These are phyloP conservation scores for Eucalyptus virginea DNA, from an alignment of 345 rosid species.

Conservation along the genomic window DNA sequence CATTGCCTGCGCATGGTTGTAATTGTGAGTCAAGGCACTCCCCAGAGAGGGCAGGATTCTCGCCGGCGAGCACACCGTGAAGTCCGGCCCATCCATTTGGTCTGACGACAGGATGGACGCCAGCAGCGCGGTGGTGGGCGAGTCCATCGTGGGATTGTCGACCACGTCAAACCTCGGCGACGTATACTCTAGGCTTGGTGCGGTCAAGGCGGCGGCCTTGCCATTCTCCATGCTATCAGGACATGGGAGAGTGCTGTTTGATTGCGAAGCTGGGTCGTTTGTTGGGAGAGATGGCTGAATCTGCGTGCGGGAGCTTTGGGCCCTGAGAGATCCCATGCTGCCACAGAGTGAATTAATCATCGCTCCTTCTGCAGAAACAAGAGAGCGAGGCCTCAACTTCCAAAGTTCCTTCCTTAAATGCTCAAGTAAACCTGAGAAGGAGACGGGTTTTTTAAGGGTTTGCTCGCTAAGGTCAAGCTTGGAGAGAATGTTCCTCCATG, in stretches of 20 bases:
- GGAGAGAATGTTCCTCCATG: neutral
- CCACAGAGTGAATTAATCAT: neutral
- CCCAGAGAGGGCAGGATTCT: neutral
- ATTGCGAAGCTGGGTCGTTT: neutral
- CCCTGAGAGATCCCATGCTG: neutral
- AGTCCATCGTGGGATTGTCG: neutral
- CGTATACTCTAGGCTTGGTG: neutral
- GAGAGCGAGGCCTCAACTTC: neutral
- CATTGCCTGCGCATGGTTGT: slow-evolving; percentile 9
- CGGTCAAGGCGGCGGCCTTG: neutral
- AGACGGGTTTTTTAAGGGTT: neutral
- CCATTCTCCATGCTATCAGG: neutral
- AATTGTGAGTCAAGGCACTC: neutral
- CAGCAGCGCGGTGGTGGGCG: neutral
- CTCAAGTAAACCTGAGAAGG: neutral
- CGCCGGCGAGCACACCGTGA: neutral
- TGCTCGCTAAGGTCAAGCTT: neutral
- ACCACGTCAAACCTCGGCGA: neutral
- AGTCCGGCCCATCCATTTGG: neutral
- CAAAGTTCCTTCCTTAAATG: neutral
- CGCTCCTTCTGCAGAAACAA: neutral
- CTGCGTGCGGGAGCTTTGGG: neutral
- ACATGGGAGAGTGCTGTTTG: neutral
- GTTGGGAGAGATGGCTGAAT: neutral
- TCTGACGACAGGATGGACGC: neutral